Evolutionary conservation across 1,284 basidiomycete genomes (phyloP), one percentile per base, ranked within the genome.

Genomic region (Sporisorium reilianum): DNA sequence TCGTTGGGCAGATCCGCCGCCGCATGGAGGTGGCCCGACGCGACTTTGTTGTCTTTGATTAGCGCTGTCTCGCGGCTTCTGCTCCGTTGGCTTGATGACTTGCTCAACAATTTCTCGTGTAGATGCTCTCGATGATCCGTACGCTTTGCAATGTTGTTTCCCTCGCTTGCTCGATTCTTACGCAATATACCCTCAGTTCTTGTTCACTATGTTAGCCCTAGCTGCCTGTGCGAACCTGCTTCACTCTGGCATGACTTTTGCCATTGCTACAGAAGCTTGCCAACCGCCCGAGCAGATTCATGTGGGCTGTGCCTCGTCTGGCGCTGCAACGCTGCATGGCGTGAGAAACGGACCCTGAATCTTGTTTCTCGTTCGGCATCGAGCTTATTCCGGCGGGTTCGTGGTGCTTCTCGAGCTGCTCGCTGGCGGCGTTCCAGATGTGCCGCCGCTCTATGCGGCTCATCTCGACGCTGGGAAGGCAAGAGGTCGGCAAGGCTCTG

Each of bases 31-130:
- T 84, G 12, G 77, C 79, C 0, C 61, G 80, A 22, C 51, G 82
- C 32, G 80, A 84, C 28, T 78, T 84, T 56, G 80, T 84, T 20
- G 79, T 82, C 11, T 83, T 80, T 52, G 66, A 67, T 25, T 53
- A 30, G 38, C 50, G 14, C 6, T 8, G 6, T 34, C 1, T 34
- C 23, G 11, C 59, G 38, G 46, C n/a, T n/a, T n/a, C n/a, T 20
- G 11, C 18, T 49, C 2, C 16, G 9, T 32, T 44, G 22, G 34
- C 7, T 34, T 10, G 25, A 25, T 11, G 16, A 41, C 20, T 36
- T 20, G 18, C 26, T 38, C n/a, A 25, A 23, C 28, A n/a, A 32
- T 23, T 23, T 23, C 14, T 18, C 2, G 11, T 12, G 25, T 44
- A 54, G 40, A 54, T 54, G 30, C 8, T 23, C 28, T 34, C 34